A percentile compares a stretch with the other conserved stretches of the same genome.
Evolutionary conservation across 768 basidiomycete species (phyloP).

Genomic region (Boletus bicolor): DNA sequence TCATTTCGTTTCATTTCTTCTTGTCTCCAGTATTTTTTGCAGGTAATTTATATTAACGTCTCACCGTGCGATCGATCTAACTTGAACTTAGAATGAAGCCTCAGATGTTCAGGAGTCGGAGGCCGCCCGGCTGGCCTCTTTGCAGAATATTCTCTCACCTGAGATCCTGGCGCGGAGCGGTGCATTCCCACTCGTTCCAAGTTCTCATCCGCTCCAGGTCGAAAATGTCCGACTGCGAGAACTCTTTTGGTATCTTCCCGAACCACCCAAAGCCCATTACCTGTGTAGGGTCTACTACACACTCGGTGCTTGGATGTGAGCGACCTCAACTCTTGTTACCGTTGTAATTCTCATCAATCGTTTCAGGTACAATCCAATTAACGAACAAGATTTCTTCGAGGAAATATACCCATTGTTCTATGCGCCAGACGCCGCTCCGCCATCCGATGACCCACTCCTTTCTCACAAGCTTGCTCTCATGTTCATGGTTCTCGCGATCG

Average conservation of each 20-base stretch:
- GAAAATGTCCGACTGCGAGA: constrained; percentile 50
- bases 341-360: constrained; percentile 5
- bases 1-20: constrained; percentile 5
- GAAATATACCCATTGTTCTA: constrained; percentile 62
- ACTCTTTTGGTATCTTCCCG: constrained; percentile 70
- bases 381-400: constrained; percentile 54
- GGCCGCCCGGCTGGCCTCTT: constrained; percentile 43
- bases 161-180: constrained; percentile 65
- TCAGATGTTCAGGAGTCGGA: constrained; percentile 50
- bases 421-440: constrained; percentile 39
- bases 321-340: constrained; percentile 2
- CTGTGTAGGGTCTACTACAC: constrained; percentile 59
- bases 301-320: constrained; percentile 72
- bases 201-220: constrained; percentile 36
- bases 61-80: constrained; percentile 8
- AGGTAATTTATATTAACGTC: constrained; percentile 40
- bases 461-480: constrained; percentile 62
- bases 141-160: constrained; percentile 55
- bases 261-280: constrained; percentile 55
- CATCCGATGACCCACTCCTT: constrained; percentile 48
- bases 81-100: constrained; percentile 50
- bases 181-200: constrained; percentile 58
- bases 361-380: constrained; percentile 65
- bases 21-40: constrained; percentile 60
- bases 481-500: constrained; percentile 67